Conservation (phyloP, 495 filamentous ascomycete genomes). For the Aspergillus carlsbadensis region DNA sequence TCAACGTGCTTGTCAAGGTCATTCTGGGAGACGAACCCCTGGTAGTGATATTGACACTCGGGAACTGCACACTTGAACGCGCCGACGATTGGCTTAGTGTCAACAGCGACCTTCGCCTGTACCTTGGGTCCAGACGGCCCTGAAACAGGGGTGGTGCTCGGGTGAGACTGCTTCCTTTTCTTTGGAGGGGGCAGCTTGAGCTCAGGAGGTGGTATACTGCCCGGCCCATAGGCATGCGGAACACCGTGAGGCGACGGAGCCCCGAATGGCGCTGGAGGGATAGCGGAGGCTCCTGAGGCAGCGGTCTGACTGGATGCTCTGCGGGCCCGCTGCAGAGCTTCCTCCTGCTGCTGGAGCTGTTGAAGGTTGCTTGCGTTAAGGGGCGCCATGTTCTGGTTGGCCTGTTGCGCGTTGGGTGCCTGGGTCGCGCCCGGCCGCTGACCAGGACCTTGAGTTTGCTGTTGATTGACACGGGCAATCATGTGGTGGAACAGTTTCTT, state of each 20-base stretch:
- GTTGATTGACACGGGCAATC: slow-evolving; percentile 38
- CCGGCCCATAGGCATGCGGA: slow-evolving; percentile 53
- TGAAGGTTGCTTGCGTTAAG: slow-evolving; percentile 69
- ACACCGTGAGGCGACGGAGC: slow-evolving; percentile 70
- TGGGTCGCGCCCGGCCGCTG: slow-evolving; percentile 29
- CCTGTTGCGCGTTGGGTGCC: slow-evolving; percentile 23
- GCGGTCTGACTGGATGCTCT: slow-evolving; percentile 56
- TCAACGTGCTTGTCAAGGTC: slow-evolving; percentile 49
- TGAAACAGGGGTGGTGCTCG: slow-evolving; percentile 30
- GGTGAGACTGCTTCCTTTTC: slow-evolving; percentile 51
- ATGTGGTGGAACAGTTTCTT: slow-evolving; percentile 42
- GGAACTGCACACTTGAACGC: slow-evolving; percentile 44
- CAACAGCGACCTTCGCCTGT: slow-evolving; percentile 23
- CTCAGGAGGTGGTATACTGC: slow-evolving; percentile 51
- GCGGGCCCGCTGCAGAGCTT: slow-evolving; percentile 41
- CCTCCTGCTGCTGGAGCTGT: slow-evolving; percentile 48
- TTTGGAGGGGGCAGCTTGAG: slow-evolving; percentile 64
- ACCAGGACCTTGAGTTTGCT: slow-evolving; percentile 28
- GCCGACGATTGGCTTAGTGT: slow-evolving; percentile 31
- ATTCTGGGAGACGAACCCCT: slow-evolving; percentile 44
- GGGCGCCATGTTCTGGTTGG: slow-evolving; percentile 42
- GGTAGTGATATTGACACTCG: slow-evolving; percentile 45
- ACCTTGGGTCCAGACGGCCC: slow-evolving; percentile 31
- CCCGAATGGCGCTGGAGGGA: slow-evolving; percentile 64
- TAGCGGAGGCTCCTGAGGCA: slow-evolving; percentile 63